Evolutionary conservation across 768 basidiomycete genomes (phyloP).

Genomic region (Podaxis pistillaris): DNA sequence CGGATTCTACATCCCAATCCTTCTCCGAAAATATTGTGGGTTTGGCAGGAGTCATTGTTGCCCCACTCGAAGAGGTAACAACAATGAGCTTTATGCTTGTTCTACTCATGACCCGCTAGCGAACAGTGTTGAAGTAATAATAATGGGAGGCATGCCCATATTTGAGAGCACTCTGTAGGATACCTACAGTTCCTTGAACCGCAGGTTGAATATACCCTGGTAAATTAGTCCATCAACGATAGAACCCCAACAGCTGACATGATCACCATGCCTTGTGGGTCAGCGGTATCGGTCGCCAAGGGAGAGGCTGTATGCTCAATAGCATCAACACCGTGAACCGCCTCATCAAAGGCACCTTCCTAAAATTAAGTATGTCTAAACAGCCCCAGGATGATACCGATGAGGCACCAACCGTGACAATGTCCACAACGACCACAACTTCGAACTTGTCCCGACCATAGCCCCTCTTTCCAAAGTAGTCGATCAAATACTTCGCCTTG

Average conservation of each 20-base stretch:
- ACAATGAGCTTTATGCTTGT: slow-evolving; percentile 62
- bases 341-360: slow-evolving; percentile 76
- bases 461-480: slow-evolving; percentile 51
- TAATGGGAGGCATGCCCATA: slow-evolving; percentile 36
- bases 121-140: background rate
- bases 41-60: slow-evolving; percentile 32
- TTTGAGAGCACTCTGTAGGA: slow-evolving; percentile 59
- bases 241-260: background rate
- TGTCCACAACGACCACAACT: slow-evolving; percentile 67
- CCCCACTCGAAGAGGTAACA: slow-evolving; percentile 60
- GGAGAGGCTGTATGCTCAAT: slow-evolving; percentile 73
- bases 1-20: slow-evolving; percentile 60
- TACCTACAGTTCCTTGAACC: slow-evolving; percentile 63
- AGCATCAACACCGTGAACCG: slow-evolving; percentile 72
- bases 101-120: slow-evolving; percentile 23
- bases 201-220: slow-evolving; percentile 69
- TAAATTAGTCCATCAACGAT: background rate
- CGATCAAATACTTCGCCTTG: slow-evolving; percentile 57
- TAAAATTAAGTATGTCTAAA: slow-evolving; percentile 18
- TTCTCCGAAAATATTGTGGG: slow-evolving; percentile 40
- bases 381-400: background rate
- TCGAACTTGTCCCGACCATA: slow-evolving; percentile 59
- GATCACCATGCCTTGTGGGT: slow-evolving; percentile 33
- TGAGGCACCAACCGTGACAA: slow-evolving; percentile 32
- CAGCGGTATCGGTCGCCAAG: slow-evolving; percentile 41